These are phyloP conservation scores for Vanrija humicola DNA, from an alignment of 1,284 basidiomycete species.

Conservation along the genomic window DNA sequence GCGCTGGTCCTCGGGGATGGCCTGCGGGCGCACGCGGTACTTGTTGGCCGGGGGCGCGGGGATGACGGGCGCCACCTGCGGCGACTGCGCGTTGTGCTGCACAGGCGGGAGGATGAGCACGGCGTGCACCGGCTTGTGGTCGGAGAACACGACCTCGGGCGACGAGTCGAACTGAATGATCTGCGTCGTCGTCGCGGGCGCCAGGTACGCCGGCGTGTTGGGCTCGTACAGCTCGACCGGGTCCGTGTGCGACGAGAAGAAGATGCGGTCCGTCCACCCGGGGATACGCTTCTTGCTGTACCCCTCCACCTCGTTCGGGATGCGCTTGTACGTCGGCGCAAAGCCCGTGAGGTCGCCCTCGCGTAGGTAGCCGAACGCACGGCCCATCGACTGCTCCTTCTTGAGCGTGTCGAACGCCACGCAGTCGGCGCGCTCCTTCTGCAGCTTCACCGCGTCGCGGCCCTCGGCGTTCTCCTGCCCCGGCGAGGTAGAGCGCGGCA, in stretches of 20 bases:
- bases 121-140: slow-evolving; percentile 50
- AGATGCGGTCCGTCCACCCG: slow-evolving; percentile 90
- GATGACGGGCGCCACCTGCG: slow-evolving; percentile 34
- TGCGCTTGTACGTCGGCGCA: slow-evolving; percentile 83
- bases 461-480: slow-evolving; percentile 27
- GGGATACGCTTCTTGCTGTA: slow-evolving; percentile 73
- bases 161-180: slow-evolving; percentile 39
- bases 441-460: slow-evolving; percentile 48
- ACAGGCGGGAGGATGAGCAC: slow-evolving; percentile 33
- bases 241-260: slow-evolving; percentile 79
- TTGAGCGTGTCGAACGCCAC: slow-evolving; percentile 74
- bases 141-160: slow-evolving; percentile 42
- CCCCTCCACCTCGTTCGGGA: slow-evolving; percentile 69
- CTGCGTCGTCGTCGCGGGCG: slow-evolving; percentile 26
- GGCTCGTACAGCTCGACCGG: slow-evolving; percentile 24
- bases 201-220: slow-evolving; percentile 13
- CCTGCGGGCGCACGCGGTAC: slow-evolving; percentile 21
- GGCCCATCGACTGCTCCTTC: slow-evolving; percentile 60
- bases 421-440: slow-evolving; percentile 60
- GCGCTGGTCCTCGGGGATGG: not conserved
- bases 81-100: slow-evolving; percentile 24
- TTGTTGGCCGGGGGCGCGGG: slow-evolving; percentile 25
- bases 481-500: slow-evolving; percentile 31
- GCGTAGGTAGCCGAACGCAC: slow-evolving; percentile 64
- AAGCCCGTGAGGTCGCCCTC: slow-evolving; percentile 83